Conservation (phyloP, 352 stramenopile species). For the Pythium aristosporum region DNA sequence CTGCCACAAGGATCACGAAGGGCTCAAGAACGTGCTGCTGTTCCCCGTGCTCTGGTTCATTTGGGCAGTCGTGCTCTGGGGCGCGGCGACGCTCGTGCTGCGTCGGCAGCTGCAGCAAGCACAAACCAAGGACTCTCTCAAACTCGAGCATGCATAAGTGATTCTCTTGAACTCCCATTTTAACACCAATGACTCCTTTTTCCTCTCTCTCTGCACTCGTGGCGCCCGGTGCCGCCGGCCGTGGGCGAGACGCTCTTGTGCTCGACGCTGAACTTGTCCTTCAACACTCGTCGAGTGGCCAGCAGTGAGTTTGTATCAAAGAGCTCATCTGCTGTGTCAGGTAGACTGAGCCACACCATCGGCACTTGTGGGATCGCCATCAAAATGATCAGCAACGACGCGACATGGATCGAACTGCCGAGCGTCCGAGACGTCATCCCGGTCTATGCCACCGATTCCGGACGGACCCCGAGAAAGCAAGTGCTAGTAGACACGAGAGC, state of each 20-base stretch:
- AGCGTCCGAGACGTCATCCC: too few species aligned
- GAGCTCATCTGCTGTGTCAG: too few species aligned
- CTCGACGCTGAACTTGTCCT: constrained; percentile 35
- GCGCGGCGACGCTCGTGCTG: constrained; percentile 42
- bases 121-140: not conserved
- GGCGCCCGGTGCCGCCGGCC: constrained; percentile 75
- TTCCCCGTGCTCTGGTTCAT: constrained; percentile 75
- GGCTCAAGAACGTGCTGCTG: constrained; percentile 67
- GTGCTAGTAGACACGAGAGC: too few species aligned
- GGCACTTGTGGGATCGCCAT: too few species aligned
- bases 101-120: constrained; percentile 9
- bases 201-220: constrained; percentile 32
- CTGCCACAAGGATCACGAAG: constrained; percentile 53
- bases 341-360: too few species aligned
- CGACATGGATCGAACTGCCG: too few species aligned
- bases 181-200: too few species aligned
- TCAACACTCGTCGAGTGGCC: not conserved
- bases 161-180: too few species aligned
- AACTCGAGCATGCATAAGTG: not conserved
- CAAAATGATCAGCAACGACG: too few species aligned
- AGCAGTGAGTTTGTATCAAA: too few species aligned
- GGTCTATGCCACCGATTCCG: too few species aligned
- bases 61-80: constrained; percentile 73
- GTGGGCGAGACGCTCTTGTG: constrained; percentile 34
- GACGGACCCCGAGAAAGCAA: too few species aligned